Base-by-base conservation (phyloP, 2,329 filamentous ascomycete species). In the Aspergillus calidoustus region DNA sequence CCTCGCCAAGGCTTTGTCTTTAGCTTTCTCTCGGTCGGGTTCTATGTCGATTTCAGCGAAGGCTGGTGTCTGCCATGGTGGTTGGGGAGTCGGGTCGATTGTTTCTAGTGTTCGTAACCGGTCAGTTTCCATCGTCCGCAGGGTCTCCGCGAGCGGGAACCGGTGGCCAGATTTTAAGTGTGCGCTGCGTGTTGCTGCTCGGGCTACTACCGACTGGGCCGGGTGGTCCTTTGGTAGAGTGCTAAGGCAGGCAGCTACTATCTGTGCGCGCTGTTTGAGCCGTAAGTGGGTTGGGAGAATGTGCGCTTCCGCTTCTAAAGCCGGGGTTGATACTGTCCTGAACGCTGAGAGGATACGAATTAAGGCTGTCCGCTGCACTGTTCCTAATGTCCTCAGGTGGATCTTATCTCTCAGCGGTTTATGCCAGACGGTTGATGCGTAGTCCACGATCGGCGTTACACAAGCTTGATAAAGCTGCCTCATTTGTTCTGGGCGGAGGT, bases 401-500 rank as follows among this genome's bases (percentile, higher is more conserved):
- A 7, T 54, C 49, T 59, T 59, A 43, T 59, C 41, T 15, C 22
- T 48, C 1, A 59, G 47, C 11, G 19, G 49, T 41, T 53, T 66
- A 41, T 70, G 66, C 67, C 56, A 72, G 34, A 71, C 64, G 1
- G 63, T 68, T 1, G 66, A 71, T 43, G 62, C 64, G 44, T 72
- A 71, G 44, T 72, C 67, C 22, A 70, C 13, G 9, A 66, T 58
- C 17, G 66, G 68, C 19, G 54, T 52, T 2, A 72, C 60, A 49
- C 57, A 71, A 7, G 68, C 66, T 57, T 71, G 58, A 50, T 72
- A 72, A 25, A 70, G 53, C 60, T 72, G 65, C 28, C 64, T 54
- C 52, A 71, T 72, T 51, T 71, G 48, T 55, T 22, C 59, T 15
- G 52, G 69, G 3, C 60, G 54, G 23, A 73, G 67, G 23, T 72